Base-by-base conservation (phyloP, 2,329 filamentous ascomycete genomes). In the Trichoderma koningii region DNA sequence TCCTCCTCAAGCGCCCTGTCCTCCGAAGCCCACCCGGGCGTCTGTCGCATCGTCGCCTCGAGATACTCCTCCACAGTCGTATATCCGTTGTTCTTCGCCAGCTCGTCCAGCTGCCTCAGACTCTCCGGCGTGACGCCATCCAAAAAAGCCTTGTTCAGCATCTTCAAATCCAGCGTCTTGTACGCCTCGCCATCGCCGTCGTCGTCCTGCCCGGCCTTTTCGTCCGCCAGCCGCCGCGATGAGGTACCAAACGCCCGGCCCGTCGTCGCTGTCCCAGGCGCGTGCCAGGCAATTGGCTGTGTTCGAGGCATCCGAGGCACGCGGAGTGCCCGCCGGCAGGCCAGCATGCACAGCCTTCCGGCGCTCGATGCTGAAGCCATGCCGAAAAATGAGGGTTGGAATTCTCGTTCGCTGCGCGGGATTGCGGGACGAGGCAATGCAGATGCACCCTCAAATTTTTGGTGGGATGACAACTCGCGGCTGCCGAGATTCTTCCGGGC, bases 331-430 rank as follows among this genome's bases (percentile, higher is more conserved):
- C 73, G 72, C 44, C 74, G 76, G 68, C 76, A 78, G 48, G 72
- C 71, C 66, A 75, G 62, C 44, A 70, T 66, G 69, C 77, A 78
- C 65, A 79, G 71, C 71, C 77, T 74, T 63, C 73, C 72, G 70
- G 76, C 76, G 69, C 71, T 73, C 64, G 75, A 76, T 69, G 77
- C 73, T 71, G 78, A 75, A 66, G 77, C 75, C 77, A 79, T 79
- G 69, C 69, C 69, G 68, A 72, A 65, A 34, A 34, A 10, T 4
- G 34, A 38, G 12, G 34, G 28, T 71, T 67, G 59, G 66, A 67
- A 14, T 38, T 63, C 55, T 66, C 63, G 30, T 61, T 66, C 70
- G 70, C 56, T 55, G 61, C 71, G 68, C 56, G 64, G 69, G 66
- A 68, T 59, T 59, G 62, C 51, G 62, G 52, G 61, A 66, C 64